Percentiles rank a stretch among this genome's conserved stretches.
Evolutionary conservation across 2,329 filamentous ascomycete species (phyloP).

Genomic region (Cladosporium velox): DNA sequence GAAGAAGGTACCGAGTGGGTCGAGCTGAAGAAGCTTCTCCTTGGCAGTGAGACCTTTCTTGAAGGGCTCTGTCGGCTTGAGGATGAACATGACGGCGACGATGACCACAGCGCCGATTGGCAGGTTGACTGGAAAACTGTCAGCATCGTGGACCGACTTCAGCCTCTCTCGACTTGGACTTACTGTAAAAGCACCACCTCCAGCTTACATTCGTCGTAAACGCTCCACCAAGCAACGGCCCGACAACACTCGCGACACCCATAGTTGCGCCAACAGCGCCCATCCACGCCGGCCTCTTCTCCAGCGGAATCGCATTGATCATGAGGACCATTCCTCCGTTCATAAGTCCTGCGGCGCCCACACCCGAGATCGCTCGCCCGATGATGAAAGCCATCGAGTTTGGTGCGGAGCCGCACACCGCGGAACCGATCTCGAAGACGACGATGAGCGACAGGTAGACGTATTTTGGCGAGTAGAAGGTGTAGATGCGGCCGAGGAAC

Average conservation of each 20-base stretch:
- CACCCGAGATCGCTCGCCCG: slow-evolving; percentile 45
- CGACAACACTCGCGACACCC: slow-evolving; percentile 44
- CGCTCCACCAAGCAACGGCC: slow-evolving; percentile 48
- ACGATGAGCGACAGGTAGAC: slow-evolving; percentile 40
- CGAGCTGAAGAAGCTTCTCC: slow-evolving; percentile 49
- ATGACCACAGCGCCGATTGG: slow-evolving; percentile 46
- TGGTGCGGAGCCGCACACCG: slow-evolving; percentile 52
- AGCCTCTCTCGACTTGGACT: neutral
- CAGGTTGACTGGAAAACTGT: slow-evolving; percentile 42
- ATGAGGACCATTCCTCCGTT: slow-evolving; percentile 45
- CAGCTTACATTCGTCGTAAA: slow-evolving; percentile 46
- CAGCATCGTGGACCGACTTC: neutral
- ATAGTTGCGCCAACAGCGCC: slow-evolving; percentile 43
- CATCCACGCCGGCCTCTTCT: slow-evolving; percentile 42
- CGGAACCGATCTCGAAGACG: slow-evolving; percentile 59
- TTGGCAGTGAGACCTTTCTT: slow-evolving; percentile 28
- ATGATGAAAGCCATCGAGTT: slow-evolving; percentile 43
- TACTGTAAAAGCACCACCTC: slow-evolving; percentile 39
- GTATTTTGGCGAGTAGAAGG: slow-evolving; percentile 45
- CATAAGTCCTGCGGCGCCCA: slow-evolving; percentile 44
- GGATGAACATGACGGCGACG: slow-evolving; percentile 44
- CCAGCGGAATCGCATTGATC: slow-evolving; percentile 44
- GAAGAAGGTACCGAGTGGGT: slow-evolving; percentile 46
- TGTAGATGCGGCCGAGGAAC: slow-evolving; percentile 50
- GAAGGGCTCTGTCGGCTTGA: slow-evolving; percentile 34